A percentile compares a stretch with the other conserved stretches of the same genome.
Conservation (phyloP, 1,284 basidiomycete species). For the Cryptococcus sp. region DNA sequence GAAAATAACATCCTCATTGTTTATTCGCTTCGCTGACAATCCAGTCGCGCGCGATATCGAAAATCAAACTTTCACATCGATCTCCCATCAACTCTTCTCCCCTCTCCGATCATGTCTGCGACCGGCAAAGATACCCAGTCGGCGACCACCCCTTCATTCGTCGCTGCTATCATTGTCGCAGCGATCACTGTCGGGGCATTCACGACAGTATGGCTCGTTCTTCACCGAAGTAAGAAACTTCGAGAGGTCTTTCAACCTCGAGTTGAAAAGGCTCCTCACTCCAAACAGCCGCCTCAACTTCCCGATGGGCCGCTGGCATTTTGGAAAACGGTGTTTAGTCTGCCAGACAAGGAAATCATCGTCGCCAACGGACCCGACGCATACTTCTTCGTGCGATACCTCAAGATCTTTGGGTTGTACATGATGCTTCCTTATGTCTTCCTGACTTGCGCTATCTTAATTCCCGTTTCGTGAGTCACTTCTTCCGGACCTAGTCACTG, state of each 20-base stretch:
- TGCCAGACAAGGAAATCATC: slow-evolving; percentile 36
- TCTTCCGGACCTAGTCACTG: not conserved
- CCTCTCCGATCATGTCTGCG: slow-evolving; percentile 26
- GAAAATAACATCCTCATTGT: too few species aligned
- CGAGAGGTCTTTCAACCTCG: slow-evolving; percentile 41
- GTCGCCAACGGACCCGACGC: slow-evolving; percentile 83
- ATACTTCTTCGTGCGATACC: slow-evolving; percentile 83
- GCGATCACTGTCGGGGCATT: slow-evolving; percentile 38
- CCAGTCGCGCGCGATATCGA: too few species aligned
- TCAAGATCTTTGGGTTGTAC: slow-evolving; percentile 53
- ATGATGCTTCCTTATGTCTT: slow-evolving; percentile 74
- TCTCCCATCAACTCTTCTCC: too few species aligned
- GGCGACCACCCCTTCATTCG: slow-evolving; percentile 36
- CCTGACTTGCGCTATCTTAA: slow-evolving; percentile 51
- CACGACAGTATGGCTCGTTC: slow-evolving; percentile 29
- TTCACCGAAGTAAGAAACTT: slow-evolving; percentile 32
- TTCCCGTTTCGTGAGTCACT: slow-evolving; percentile 38
- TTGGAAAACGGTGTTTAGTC: slow-evolving; percentile 36
- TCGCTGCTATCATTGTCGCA: slow-evolving; percentile 44
- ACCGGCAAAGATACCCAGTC: slow-evolving; percentile 32
- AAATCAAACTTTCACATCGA: too few species aligned
- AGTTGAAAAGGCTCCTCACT: slow-evolving; percentile 34
- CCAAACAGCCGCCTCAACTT: slow-evolving; percentile 30
- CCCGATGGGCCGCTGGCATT: slow-evolving; percentile 26
- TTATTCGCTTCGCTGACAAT: too few species aligned